Base-by-base conservation (phyloP, 2,329 filamentous ascomycete species). In the Dendrostoma leiphaemia region DNA sequence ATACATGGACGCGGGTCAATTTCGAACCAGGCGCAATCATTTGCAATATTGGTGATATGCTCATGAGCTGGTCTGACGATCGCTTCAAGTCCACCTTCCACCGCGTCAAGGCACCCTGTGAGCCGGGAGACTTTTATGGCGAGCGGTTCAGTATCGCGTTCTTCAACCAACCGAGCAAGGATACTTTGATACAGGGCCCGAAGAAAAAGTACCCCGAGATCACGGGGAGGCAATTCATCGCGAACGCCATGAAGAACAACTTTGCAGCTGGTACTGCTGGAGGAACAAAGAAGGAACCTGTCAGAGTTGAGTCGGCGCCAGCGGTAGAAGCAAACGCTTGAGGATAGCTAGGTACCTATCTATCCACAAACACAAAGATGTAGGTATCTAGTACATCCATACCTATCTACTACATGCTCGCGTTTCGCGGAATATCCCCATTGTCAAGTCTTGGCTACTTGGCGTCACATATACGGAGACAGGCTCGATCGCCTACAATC, bases 21-120 rank as follows among this genome's bases (percentile, higher is more conserved):
- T 75, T 76, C 12, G 66, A 64, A 10, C 67, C 69, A 0, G 76
- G 74, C 1, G 75, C 75, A 32, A 78, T 81, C 51, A 76, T 84
- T 8, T 83, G 80, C 63, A 82, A 82, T 58, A 78, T 83, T 51
- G 81, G 81, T 1, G 81, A 84, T 62, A 66, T 83, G 56, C 67
- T 84, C 17, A 83, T 84, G 81, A 75, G 71, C 28, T 82, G 80
- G 79, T 78, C 74, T 7, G 80, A 84, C 59, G 81, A 83, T 62
- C 71, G 79, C n/a, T 82, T 83, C 67, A 83, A 83, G 65, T 80
- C 75, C 23, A 82, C 80, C 0, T 82, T 82, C 52, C 81, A 83
- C 64, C 71, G 80, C 1, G 80, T 84, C 35, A 59, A 59, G 29
- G 56, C 56, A 19, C 56, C 56, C 17, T 51, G 41, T 8, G 56